Conservation (phyloP, 192 early-diverging fungal genomes). For the Umbelopsis sp. region DNA sequence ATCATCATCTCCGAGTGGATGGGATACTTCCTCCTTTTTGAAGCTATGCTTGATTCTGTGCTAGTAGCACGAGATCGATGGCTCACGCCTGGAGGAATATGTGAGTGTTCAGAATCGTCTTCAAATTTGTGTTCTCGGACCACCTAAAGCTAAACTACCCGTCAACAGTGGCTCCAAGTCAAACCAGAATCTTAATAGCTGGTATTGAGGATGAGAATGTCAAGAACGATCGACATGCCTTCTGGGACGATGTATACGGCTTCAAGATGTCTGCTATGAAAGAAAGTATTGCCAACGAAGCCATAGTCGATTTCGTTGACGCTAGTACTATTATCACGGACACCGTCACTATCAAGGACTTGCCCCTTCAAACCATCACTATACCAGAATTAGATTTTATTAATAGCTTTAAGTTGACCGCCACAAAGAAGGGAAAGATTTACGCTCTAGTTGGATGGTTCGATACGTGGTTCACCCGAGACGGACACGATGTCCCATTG, state of each 20-base stretch:
- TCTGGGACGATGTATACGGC: constrained; percentile 95
- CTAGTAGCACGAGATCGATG: constrained; percentile 81
- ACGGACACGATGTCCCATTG: constrained; percentile 55
- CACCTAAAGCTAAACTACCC: constrained; percentile 19
- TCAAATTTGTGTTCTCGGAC: not conserved
- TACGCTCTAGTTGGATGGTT: constrained; percentile 91
- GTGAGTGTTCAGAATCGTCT: constrained; percentile 25
- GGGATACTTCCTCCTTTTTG: constrained; percentile 90
- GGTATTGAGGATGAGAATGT: constrained; percentile 80
- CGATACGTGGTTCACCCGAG: constrained; percentile 84
- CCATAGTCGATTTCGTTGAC: constrained; percentile 81
- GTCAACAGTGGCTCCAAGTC: constrained; percentile 60
- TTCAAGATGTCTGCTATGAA: constrained; percentile 93
- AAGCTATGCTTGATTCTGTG: constrained; percentile 92
- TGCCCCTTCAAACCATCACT: constrained; percentile 73
- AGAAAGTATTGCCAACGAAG: constrained; percentile 70
- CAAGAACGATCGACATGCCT: constrained; percentile 68
- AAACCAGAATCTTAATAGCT: constrained; percentile 70
- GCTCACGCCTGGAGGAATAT: constrained; percentile 65
- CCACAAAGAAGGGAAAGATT: constrained; percentile 64
- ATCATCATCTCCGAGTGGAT: constrained; percentile 94
- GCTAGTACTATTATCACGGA: constrained; percentile 67
- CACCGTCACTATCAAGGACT: constrained; percentile 66
- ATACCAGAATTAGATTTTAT: constrained; percentile 75
- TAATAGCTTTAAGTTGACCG: constrained; percentile 67